Base-by-base conservation (phyloP, 345 rosid species). In the Bruguiera sexangula region DNA sequence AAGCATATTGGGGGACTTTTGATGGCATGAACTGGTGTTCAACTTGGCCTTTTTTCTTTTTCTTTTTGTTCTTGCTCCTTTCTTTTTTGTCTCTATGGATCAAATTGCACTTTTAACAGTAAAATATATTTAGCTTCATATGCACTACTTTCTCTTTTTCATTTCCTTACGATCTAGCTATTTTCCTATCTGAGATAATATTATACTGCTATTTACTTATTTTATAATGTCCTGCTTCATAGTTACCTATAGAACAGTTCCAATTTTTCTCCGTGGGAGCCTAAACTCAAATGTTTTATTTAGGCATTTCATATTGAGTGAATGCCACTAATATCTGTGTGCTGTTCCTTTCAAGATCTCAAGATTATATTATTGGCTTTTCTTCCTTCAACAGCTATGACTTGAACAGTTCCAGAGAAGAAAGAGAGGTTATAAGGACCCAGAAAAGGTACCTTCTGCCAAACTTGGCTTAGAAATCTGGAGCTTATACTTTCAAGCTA, bases 371-470 rank as follows among this genome's bases (percentile, higher is more conserved):
- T 31, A n/a, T 32, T 18, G n/a, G 9, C n/a, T 37, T 51, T 65
- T 77, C 20, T 29, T 22, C 4, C 39, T 76, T 72, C 54, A 65
- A 74, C 87, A 95, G 99, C 70, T 90, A 79, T 66, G 94, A 88
- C 50, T 85, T 95, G 66, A 90, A 83, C 79, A 90, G 91, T 68
- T 82, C 96, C 61, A 84, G 76, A 79, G 90, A 87, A 78, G 96
- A 92, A 85, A 86, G 99, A 84, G 85, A 85, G 29, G 53, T 63
- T 67, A 65, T 82, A 78, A 85, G 81, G 82, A 86, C 74, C 34
- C 80, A 78, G 75, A 87, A 91, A 82, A 92, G 96, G 99, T 95
- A 74, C 65, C 22, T 54, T 27, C 24, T 61, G 16, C 6, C 54
- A 4, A 51, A 22, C 65, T 70, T 24, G 43, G 20, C 27, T 69